These are phyloP conservation scores for Candida verbasci DNA, from an alignment of 805 yeast genomes.

Conservation along the genomic window DNA sequence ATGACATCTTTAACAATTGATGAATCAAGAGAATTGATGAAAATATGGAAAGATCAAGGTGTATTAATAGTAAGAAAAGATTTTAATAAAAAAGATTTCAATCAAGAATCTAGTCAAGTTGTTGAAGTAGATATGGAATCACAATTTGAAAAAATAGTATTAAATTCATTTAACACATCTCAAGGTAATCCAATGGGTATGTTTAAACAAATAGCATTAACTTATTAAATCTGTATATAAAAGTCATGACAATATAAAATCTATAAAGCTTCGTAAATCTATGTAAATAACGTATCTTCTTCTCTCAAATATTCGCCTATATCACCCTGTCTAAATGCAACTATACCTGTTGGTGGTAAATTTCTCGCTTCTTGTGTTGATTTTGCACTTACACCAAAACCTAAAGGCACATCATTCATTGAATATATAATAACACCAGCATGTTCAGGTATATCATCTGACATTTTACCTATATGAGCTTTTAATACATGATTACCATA, in stretches of 20 bases:
- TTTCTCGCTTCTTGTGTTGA: constrained; percentile 84
- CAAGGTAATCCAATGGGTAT: constrained; percentile 38
- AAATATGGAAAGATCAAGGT: constrained; percentile 29
- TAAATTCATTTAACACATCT: constrained; percentile 28
- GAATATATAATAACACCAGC: constrained; percentile 91
- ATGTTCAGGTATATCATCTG: constrained; percentile 97
- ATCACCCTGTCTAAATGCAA: constrained; percentile 95
- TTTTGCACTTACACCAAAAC: constrained; percentile 93
- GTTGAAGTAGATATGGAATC: constrained; percentile 16
- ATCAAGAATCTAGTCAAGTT: constrained; percentile 8
- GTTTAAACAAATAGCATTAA: constrained; percentile 26
- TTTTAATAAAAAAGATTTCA: constrained; percentile 20
- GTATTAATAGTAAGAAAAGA: constrained; percentile 31
- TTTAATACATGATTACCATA: constrained; percentile 95
- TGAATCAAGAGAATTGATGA: constrained; percentile 26
- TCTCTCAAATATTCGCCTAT: constrained; percentile 97
- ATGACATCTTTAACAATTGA: constrained; percentile 26
- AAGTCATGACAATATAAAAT: too few species aligned
- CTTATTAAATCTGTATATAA: constrained; percentile 12
- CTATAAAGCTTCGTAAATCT: too few species aligned
- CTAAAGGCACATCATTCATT: constrained; percentile 89
- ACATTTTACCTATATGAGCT: constrained; percentile 95
- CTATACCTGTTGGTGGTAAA: constrained; percentile 90
- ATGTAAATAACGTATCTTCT: constrained; percentile 70
- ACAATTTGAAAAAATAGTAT: constrained; percentile 26